Evolutionary conservation across 2,329 filamentous ascomycete genomes (phyloP), one percentile per base, ranked within the genome.

Genomic region (Trichoderma hamatum): DNA sequence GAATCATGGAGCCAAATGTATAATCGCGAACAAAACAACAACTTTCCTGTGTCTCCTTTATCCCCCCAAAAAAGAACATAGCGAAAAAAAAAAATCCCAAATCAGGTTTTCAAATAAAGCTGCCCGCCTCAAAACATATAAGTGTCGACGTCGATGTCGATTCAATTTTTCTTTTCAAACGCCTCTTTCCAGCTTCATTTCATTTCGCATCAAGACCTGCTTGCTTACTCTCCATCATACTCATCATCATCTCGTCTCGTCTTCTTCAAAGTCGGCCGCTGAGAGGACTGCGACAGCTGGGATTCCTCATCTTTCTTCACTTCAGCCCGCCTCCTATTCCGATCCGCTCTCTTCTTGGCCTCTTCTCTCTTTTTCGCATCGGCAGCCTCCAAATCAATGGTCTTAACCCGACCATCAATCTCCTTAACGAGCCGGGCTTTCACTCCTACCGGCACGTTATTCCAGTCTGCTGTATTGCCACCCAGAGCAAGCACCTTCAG

Each of bases 401-500:
- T 70, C 10, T 39, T 67, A 10, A 76, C 71, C 2, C 73, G 71
- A 5, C 56, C 21, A 9, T 70, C 64, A 30, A 77, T 70, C 2
- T 73, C 70, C 0, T 71, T 52, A 0, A 73, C 26, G 55, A 80
- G 74, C 13, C 52, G 60, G 1, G 67, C 32, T 68, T 74, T 76
- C 51, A 73, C n/a, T 0, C 51, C 49, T 1, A 19, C 52, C 2
- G 71, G 67, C 9, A 80, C 49, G 0, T 2, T 9, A 4, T 73
- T 69, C 72, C 72, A 79, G 9, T 73, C 74, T 5, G 34, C 21
- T 1, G 69, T 69, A 11, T 70, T 49, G 1, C 74, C 76, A 3
- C 77, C 75, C 6, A 77, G 63, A 21, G 73, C 51, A 4, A 76
- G 69, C 19, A 75, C 72, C 55, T 74, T 71, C 51, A 78, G 59